Conservation (phyloP, 225 moss, liverwort and hornwort species). For the Polytrichum formosum region DNA sequence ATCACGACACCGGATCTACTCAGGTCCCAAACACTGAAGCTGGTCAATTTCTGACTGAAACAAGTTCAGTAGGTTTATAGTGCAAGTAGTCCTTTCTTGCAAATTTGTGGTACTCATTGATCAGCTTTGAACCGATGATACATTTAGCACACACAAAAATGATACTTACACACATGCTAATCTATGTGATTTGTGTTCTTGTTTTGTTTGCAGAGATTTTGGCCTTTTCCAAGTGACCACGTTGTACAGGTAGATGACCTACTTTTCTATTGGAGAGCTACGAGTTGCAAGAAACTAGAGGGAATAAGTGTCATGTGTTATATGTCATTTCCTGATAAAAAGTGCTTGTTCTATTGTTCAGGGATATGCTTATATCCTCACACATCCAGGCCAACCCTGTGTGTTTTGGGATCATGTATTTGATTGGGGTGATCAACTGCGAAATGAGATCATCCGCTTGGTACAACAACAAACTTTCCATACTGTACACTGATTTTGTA, state of each 20-base stretch:
- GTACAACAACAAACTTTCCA: conserved; percentile 23
- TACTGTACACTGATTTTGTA: too few relatives aligned
- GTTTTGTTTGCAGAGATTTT: conserved; percentile 50
- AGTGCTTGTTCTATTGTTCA: conserved; percentile 24
- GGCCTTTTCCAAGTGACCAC: conserved; percentile 87
- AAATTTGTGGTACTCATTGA: too few relatives aligned
- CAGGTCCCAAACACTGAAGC: conserved; percentile 44
- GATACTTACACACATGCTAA: too few relatives aligned
- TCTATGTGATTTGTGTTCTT: neutral
- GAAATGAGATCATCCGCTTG: conserved; percentile 67
- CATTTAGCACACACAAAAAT: too few relatives aligned
- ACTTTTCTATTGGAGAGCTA: neutral
- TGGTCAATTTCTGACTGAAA: too few relatives aligned
- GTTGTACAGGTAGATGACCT: conserved; percentile 57
- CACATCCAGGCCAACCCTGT: conserved; percentile 90
- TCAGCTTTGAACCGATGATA: too few relatives aligned
- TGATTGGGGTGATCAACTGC: conserved; percentile 67
- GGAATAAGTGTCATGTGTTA: neutral
- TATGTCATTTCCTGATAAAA: conserved; percentile 6
- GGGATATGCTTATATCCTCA: conserved; percentile 97
- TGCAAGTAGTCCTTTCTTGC: too few relatives aligned
- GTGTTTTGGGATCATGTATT: conserved; percentile 96
- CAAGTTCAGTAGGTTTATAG: too few relatives aligned
- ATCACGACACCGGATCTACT: conserved; percentile 96
- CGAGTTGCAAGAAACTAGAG: neutral